Evolutionary conservation across 768 basidiomycete genomes (phyloP), one percentile per base, ranked within the genome.

Genomic region (Tricholoma sp.): DNA sequence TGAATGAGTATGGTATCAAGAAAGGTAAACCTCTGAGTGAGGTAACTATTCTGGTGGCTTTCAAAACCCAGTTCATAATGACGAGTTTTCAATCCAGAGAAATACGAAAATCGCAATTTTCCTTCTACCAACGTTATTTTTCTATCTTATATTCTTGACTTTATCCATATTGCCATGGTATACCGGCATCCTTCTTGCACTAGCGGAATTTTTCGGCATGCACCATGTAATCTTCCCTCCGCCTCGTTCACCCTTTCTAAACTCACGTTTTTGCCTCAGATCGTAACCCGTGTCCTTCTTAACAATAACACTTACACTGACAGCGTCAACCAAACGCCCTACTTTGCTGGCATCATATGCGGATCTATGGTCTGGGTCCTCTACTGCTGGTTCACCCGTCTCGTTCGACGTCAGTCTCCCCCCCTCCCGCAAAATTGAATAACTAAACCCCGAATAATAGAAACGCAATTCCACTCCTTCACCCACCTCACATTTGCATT

Each of bases 141-240:
- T 97, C 67, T 90, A 83, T 64, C 72, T 91, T 62, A 89, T 95
- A 57, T 94, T 96, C 68, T 85, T 80, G 69, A 94, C 92, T 10
- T 74, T 96, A 57, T 83, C 84, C 46, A 81, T 89, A 55, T 76
- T 95, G 10, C 93, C 95, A 41, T 94, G 92, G 86, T 98, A 95
- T 71, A 89, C 89, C 2, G 91, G 89, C 14, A 71, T 93, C 21
- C 77, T 94, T 29, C 81, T 98, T 50, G 89, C 91, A 0, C 76
- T 87, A 66, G 92, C 89, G 0, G 85, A 93, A 65, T 92, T 94
- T 72, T 96, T 92, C 64, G 89, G 83, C 49, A 91, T 96, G 89
- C 96, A 98, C 66, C 89, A 97, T 66, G 91, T 94, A 69, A 60
- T 41, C 1, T 21, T 43, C 8, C 18, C 77, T 4, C n/a, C 22